phyloP scores from a whole-genome alignment of 108 stramenopile genomes.

The Nitzschia putrida region DNA sequence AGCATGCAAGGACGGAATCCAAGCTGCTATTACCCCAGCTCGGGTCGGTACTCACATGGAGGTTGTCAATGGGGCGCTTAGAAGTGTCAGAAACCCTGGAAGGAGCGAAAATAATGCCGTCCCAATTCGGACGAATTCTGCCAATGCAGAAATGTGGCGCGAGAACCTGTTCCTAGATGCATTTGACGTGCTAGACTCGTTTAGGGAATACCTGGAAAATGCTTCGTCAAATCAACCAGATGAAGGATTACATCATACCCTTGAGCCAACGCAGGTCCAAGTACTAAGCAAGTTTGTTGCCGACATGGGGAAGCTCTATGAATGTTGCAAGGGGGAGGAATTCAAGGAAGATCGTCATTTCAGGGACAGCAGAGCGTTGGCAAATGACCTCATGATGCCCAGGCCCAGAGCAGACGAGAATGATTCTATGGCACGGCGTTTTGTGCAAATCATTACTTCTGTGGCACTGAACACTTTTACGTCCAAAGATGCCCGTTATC shows the following conservation, averaged over 20 bases:
- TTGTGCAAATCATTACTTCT: conserved; percentile 55
- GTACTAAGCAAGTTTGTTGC: conserved; percentile 61
- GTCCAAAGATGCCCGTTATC: conserved; percentile 52
- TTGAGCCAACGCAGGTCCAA: conserved; percentile 63
- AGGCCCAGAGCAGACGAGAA: conserved; percentile 12
- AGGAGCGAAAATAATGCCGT: conserved; percentile 5
- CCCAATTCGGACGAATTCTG: conserved; percentile 8
- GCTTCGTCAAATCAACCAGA: conserved; percentile 21
- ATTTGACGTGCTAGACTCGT: conserved; percentile 60
- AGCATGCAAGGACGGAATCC: conserved; percentile 66
- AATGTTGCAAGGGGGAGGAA: conserved; percentile 79
- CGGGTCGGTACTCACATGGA: conserved; percentile 88
- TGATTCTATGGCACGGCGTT: conserved; percentile 52
- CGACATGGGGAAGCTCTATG: conserved; percentile 76
- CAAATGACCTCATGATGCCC: conserved; percentile 23
- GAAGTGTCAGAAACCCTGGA: conserved; percentile 48
- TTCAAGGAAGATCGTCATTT: conserved; percentile 40
- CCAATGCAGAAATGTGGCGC: conserved; percentile 30
- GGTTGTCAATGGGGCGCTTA: conserved; percentile 83
- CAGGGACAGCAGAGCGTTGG: conserved; percentile 10
- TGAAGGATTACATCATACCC: conserved; percentile 15
- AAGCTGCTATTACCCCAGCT: conserved; percentile 70
- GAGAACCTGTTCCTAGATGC: conserved; percentile 67
- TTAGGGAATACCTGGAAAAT: conserved; percentile 50
- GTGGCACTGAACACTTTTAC: conserved; percentile 44